These are phyloP conservation scores for Coemansia sp. DNA, from an alignment of 192 early-diverging fungal genomes.

Conservation along the genomic window DNA sequence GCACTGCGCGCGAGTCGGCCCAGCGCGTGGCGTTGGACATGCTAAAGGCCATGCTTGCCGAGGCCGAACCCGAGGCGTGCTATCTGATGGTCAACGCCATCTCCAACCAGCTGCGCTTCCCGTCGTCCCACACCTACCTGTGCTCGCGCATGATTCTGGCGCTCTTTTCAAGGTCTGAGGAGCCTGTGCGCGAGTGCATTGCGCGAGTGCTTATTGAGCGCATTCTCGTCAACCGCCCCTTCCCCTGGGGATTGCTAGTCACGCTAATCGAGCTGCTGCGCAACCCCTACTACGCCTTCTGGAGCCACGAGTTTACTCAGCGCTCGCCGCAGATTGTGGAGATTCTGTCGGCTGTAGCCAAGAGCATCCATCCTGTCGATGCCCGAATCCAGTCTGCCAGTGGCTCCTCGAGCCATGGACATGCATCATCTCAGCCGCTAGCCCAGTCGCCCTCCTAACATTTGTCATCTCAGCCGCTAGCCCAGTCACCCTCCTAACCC, in stretches of 20 bases:
- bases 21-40: constrained; percentile 77
- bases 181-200: constrained; percentile 92
- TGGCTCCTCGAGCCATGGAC: constrained; percentile 8
- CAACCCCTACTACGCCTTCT: constrained; percentile 82
- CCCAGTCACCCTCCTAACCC: not conserved
- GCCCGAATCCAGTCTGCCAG: constrained; percentile 13
- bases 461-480: constrained; percentile 13
- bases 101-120: constrained; percentile 96
- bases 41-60: constrained; percentile 76
- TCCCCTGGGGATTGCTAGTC: constrained; percentile 96
- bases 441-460: constrained; percentile 1
- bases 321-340: constrained; percentile 57
- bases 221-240: constrained; percentile 93
- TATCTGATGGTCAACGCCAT: constrained; percentile 90
- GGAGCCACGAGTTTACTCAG: constrained; percentile 66
- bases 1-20: constrained; percentile 32
- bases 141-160: constrained; percentile 88
- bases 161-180: constrained; percentile 73
- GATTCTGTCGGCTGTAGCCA: constrained; percentile 57
- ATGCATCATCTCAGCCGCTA: constrained; percentile 19
- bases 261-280: constrained; percentile 98
- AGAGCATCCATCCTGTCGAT: constrained; percentile 48
- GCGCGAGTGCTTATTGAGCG: constrained; percentile 94
- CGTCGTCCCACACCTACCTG: constrained; percentile 96
- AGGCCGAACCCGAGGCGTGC: constrained; percentile 69